Conservation (phyloP, 495 filamentous ascomycete species). For the Penicillium arizonense region DNA sequence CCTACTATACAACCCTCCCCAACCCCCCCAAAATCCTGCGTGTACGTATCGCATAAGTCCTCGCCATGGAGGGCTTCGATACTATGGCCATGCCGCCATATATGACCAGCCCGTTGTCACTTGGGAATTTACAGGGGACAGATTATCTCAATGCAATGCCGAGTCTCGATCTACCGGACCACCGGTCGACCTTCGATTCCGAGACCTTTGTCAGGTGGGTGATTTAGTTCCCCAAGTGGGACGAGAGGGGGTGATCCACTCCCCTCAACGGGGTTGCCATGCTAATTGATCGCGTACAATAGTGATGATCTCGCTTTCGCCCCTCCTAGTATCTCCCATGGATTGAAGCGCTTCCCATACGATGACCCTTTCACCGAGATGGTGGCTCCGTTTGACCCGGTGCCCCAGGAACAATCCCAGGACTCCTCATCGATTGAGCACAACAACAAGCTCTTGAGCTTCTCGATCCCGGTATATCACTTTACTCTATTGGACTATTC, state of each 20-base stretch:
- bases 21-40: background rate
- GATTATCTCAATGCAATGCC: slow-evolving; percentile 55
- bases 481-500: slow-evolving; percentile 70
- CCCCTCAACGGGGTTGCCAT: background rate
- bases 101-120: slow-evolving; percentile 53
- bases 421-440: slow-evolving; percentile 56
- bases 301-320: slow-evolving; percentile 45
- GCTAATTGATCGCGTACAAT: slow-evolving; percentile 2
- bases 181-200: slow-evolving; percentile 56
- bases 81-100: slow-evolving; percentile 61
- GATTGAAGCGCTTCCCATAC: slow-evolving; percentile 51
- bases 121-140: slow-evolving; percentile 48
- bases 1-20: slow-evolving; percentile 1
- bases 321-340: slow-evolving; percentile 29
- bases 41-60: slow-evolving; percentile 12
- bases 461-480: slow-evolving; percentile 66
- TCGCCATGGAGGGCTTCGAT: slow-evolving; percentile 63
- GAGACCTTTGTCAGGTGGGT: slow-evolving; percentile 60
- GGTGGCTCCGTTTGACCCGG: slow-evolving; percentile 51
- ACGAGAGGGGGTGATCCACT: slow-evolving; percentile 3
- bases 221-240: slow-evolving; percentile 1
- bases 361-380: slow-evolving; percentile 66
- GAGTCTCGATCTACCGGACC: slow-evolving; percentile 54
- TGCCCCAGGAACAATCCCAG: slow-evolving; percentile 35
- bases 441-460: slow-evolving; percentile 79